Evolutionary conservation across 176 grass and related monocot genomes (phyloP).

Genomic region (Bromus sterilis): DNA sequence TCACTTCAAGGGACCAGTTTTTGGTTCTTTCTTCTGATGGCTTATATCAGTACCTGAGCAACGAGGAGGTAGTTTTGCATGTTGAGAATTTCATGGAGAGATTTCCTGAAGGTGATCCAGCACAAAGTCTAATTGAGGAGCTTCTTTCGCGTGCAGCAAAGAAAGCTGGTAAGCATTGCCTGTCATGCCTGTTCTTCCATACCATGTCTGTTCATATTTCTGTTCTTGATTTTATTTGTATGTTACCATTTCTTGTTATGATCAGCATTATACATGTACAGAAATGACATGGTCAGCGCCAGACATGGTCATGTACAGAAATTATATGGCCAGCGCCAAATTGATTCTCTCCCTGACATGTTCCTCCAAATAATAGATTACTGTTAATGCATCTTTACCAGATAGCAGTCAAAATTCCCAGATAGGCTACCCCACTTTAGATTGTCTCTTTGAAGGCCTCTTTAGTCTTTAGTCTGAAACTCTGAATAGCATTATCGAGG

Average conservation of each 20-base stretch:
- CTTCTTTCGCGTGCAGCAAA: conserved; percentile 82
- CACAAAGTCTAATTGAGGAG: conserved; percentile 94
- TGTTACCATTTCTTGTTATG: not conserved
- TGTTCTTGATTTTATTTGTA: conserved; percentile 10
- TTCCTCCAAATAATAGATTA: not conserved
- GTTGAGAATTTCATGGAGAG: conserved; percentile 89
- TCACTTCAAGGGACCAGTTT: conserved; percentile 63
- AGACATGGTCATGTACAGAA: not conserved
- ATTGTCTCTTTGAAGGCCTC: not conserved
- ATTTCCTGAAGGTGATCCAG: conserved; percentile 88
- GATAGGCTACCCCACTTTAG: not conserved
- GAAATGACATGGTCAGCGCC: not conserved
- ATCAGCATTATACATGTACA: not conserved
- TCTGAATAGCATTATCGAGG: not conserved
- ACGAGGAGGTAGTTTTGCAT: conserved; percentile 89
- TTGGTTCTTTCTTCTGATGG: conserved; percentile 95
- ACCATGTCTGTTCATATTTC: not conserved
- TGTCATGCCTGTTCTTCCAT: not conserved
- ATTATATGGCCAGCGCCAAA: not conserved
- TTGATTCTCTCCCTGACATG: not conserved
- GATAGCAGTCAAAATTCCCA: not conserved
- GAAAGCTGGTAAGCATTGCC: conserved; percentile 61
- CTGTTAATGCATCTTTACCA: not conserved
- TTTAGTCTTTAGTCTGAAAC: not conserved
- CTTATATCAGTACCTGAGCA: conserved; percentile 88